Conservation (phyloP, 805 yeast genomes). For the Starmerella tilneyi region DNA sequence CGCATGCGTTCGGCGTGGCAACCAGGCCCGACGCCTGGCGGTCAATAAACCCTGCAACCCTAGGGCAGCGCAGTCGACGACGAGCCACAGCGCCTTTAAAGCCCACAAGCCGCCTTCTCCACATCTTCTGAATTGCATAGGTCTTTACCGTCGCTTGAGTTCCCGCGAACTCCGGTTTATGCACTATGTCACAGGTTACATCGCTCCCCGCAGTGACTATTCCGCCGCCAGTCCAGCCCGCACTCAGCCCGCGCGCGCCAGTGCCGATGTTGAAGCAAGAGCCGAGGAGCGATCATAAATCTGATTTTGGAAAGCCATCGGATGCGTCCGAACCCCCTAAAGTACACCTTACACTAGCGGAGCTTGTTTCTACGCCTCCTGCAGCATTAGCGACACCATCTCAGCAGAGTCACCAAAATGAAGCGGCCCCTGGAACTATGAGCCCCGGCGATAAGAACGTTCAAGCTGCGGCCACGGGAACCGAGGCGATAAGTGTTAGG, state of each 20-base stretch:
- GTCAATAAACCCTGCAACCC: not conserved
- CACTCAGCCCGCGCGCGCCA: not conserved
- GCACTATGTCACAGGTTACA: conserved; percentile 2
- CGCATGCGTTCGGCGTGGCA: conserved; percentile 4
- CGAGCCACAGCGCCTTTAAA: conserved; percentile 3
- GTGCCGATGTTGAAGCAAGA: not conserved
- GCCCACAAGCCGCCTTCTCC: not conserved
- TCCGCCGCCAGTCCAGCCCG: conserved; percentile 3
- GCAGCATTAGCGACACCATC: too few relatives aligned
- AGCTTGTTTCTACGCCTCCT: too few relatives aligned
- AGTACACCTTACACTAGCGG: too few relatives aligned
- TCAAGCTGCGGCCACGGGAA: too few relatives aligned
- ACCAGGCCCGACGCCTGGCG: conserved; percentile 5
- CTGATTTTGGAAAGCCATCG: not conserved
- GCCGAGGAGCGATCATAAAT: not conserved
- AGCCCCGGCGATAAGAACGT: too few relatives aligned
- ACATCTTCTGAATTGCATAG: not conserved
- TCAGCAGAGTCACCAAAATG: too few relatives aligned
- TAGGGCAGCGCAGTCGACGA: conserved; percentile 1
- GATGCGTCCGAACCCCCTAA: too few relatives aligned
- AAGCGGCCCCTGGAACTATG: too few relatives aligned
- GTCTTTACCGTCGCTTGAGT: not conserved
- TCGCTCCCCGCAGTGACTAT: not conserved
- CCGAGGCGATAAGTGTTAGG: too few relatives aligned
- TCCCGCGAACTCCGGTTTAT: not conserved